Evolutionary conservation across 2,329 filamentous ascomycete genomes (phyloP).

Genomic region (Verticillium albo-atrum): DNA sequence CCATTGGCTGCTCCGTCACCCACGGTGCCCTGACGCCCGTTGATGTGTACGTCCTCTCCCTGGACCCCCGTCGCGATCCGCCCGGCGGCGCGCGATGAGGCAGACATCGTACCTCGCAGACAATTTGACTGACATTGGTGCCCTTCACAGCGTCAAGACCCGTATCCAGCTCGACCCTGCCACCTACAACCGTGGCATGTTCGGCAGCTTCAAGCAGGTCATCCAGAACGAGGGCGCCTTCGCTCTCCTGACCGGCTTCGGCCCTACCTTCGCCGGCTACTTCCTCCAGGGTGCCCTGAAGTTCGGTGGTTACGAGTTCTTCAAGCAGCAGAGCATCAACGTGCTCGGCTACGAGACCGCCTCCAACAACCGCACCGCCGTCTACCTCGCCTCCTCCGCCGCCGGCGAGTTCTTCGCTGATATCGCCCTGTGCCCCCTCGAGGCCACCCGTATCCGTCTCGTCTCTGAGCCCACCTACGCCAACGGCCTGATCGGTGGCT

Average conservation of each 20-base stretch:
- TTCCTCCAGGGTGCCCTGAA: conserved; percentile 93
- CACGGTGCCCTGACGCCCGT: conserved; percentile 96
- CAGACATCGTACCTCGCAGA: background rate
- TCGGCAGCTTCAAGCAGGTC: conserved; percentile 84
- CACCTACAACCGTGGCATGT: conserved; percentile 84
- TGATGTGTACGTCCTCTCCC: conserved; percentile 85
- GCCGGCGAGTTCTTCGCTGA: conserved; percentile 68
- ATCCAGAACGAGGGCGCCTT: conserved; percentile 79
- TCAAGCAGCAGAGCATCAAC: conserved; percentile 90
- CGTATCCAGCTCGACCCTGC: conserved; percentile 87
- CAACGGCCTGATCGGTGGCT: conserved; percentile 72
- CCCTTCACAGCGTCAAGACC: conserved; percentile 75
- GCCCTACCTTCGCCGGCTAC: conserved; percentile 84
- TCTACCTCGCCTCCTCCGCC: conserved; percentile 71
- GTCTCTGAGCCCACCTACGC: conserved; percentile 85
- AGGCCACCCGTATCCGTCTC: conserved; percentile 90
- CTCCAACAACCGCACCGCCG: conserved; percentile 71
- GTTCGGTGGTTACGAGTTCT: conserved; percentile 92
- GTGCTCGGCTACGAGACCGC: conserved; percentile 72
- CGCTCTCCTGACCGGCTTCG: conserved; percentile 80
- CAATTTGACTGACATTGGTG: background rate
- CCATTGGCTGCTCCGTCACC: conserved; percentile 96
- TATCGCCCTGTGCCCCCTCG: conserved; percentile 83
- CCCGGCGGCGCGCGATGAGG: background rate
- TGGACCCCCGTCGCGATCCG: background rate